Conservation (phyloP, 148 eudicot genomes). For the Persicaria maculosa region DNA sequence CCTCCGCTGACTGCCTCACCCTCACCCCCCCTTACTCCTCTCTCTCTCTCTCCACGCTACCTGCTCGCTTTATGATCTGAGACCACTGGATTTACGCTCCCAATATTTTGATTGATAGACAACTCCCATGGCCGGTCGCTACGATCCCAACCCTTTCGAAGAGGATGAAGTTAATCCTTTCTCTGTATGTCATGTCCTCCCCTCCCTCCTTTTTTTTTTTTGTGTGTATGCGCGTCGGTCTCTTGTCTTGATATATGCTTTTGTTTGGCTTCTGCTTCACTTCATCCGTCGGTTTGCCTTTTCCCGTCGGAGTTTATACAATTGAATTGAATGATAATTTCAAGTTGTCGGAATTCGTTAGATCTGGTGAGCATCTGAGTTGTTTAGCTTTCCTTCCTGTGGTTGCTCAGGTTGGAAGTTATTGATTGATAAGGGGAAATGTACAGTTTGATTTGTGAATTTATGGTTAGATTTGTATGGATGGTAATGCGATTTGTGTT, state of each 20-base stretch:
- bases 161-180: conserved; percentile 74
- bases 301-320: background rate
- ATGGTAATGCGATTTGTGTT: background rate
- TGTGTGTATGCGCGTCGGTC: background rate
- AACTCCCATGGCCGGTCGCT: conserved; percentile 54
- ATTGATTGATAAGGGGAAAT: background rate
- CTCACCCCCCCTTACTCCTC: background rate
- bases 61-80: background rate
- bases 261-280: background rate
- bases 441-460: background rate
- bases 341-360: background rate
- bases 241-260: background rate
- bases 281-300: background rate
- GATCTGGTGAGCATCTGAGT: conserved; percentile 1
- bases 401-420: background rate
- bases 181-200: conserved; percentile 28
- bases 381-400: background rate
- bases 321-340: background rate
- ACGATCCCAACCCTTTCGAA: conserved; percentile 73
- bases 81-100: background rate
- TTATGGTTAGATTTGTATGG: background rate
- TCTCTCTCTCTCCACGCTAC: conserved; percentile 1
- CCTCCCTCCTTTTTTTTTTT: background rate
- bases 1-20: background rate
- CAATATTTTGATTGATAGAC: background rate